Base-by-base conservation (phyloP, 495 filamentous ascomycete genomes). In the Aspergillus egyptiacus region DNA sequence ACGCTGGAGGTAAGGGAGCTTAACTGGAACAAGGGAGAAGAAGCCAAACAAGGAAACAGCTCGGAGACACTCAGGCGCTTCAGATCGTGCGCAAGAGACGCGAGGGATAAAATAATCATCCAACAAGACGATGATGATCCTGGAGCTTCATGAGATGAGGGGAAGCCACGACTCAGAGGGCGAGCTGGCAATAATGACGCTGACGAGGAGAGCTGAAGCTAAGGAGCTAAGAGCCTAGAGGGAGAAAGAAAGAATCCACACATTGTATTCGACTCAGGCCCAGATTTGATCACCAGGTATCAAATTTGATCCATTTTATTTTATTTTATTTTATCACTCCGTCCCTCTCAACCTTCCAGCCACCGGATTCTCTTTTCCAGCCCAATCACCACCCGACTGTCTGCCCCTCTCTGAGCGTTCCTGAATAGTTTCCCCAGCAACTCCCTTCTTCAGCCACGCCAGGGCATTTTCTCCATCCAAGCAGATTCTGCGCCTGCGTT, bases 401-500 rank as follows among this genome's bases (percentile, higher is more conserved):
- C n/a, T 39, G 13, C 22, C 37, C 23, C 37, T 40, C 37, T 25
- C 30, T 22, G 32, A 6, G 5, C 13, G 40, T 42, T 11, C 51
- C 41, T 47, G 38, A 14, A 1, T 3, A 33, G 67, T 70, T 70
- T 57, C 62, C 57, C 49, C 20, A 46, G 64, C 59, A 70, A 70
- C 67, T 67, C 57, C 53, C 55, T 57, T 54, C 25, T 32, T 59
- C 56, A 51, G 44, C 45, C 48, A 45, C 25, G n/a, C 27, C 13
- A 22, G n/a, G n/a, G n/a, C n/a, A 23, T 31, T 31, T 9, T 6
- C 40, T 48, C 34, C 34, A 37, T 37, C 6, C 15, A 10, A 20
- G n/a, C n/a, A n/a, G n/a, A n/a, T n/a, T n/a, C n/a, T n/a, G n/a
- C n/a, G n/a, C n/a, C n/a, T n/a, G n/a, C n/a, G n/a, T n/a, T n/a